Percentiles rank a stretch among this genome's conserved stretches.
phyloP scores from a whole-genome alignment of 441 rosid species.

The Lepidium campestre region DNA sequence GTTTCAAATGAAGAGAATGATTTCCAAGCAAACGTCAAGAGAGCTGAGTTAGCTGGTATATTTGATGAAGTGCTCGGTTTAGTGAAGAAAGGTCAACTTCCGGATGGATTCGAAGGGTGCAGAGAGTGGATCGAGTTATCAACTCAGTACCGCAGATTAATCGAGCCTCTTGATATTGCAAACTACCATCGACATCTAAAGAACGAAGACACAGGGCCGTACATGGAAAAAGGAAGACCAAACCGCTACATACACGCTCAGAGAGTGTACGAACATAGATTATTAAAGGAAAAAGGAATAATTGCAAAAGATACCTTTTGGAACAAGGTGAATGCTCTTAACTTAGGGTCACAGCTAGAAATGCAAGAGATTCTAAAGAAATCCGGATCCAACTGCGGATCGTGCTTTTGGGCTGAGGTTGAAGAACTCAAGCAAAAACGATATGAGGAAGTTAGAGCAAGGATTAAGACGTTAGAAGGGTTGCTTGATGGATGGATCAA shows the following conservation, averaged over 20 bases:
- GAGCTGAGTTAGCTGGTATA: slow-evolving; percentile 64
- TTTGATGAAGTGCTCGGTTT: slow-evolving; percentile 66
- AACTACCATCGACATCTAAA: slow-evolving; percentile 67
- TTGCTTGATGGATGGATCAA: slow-evolving; percentile 34
- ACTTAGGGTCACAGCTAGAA: neutral
- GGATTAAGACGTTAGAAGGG: slow-evolving; percentile 21
- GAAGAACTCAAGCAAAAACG: slow-evolving; percentile 51
- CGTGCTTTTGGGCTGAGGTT: slow-evolving; percentile 64
- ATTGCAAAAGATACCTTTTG: slow-evolving; percentile 41
- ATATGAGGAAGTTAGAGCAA: slow-evolving; percentile 2
- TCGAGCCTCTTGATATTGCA: slow-evolving; percentile 77
- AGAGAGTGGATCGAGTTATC: slow-evolving; percentile 39
- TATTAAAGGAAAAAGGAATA: slow-evolving; percentile 8
- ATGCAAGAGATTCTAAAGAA: neutral
- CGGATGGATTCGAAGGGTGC: slow-evolving; percentile 49
- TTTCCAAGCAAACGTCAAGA: slow-evolving; percentile 62
- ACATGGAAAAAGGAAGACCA: slow-evolving; percentile 58
- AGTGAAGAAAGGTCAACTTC: slow-evolving; percentile 56
- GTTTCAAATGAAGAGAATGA: slow-evolving; percentile 34
- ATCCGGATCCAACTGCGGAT: neutral
- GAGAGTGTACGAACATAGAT: slow-evolving; percentile 51
- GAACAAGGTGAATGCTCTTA: slow-evolving; percentile 34
- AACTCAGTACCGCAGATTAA: slow-evolving; percentile 46
- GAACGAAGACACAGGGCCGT: slow-evolving; percentile 78
- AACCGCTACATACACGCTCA: slow-evolving; percentile 60